Evolutionary conservation across 73 alveolate genomes (phyloP), one percentile per base, ranked within the genome.

Genomic region (Paramecium pentaurelia): DNA sequence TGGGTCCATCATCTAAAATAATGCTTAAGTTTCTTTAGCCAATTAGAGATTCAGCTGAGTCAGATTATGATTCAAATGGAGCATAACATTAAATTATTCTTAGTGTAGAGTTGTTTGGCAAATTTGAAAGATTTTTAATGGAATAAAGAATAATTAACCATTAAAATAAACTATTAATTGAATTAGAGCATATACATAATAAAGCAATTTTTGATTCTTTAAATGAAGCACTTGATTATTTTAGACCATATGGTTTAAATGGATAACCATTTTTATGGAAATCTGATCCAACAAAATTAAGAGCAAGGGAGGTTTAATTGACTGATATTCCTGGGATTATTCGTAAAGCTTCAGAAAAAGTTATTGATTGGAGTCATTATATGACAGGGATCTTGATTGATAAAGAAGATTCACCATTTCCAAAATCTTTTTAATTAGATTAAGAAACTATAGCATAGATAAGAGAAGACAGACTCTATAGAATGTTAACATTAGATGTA

Each of bases 401-500:
- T 93, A 92, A 86, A 60, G 96, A 93, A 36, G 93, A 89, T 64
- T 90, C 93, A 5, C 77, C 60, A 11, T 93, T 58, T 58, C 94
- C 68, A 59, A 60, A 73, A 64, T 71, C 64, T 1, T 34, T 83
- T 32, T 37, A 42, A 37, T 27, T 89, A 18, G 96, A 93, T 58
- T 80, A 93, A 47, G 96, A 93, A 34, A 44, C 60, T 25, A 38
- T 93, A 28, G 95, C 92, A 47, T 75, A 92, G 70, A 85, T 93
- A 5, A 75, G 92, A 27, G 96, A 93, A 92, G 96, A 93, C 58
- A 45, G 96, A 10, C 68, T 93, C 7, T 77, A 75, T 20, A 47
- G 92, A 37, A 89, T 93, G 95, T 54, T 93, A 12, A 84, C 95
- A 25, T 86, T 75, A 68, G 96, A 93, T 34, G 94, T 93, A 75